These are phyloP conservation scores for Anthostomella pinea DNA, from an alignment of 2,329 filamentous ascomycete species.

Conservation along the genomic window DNA sequence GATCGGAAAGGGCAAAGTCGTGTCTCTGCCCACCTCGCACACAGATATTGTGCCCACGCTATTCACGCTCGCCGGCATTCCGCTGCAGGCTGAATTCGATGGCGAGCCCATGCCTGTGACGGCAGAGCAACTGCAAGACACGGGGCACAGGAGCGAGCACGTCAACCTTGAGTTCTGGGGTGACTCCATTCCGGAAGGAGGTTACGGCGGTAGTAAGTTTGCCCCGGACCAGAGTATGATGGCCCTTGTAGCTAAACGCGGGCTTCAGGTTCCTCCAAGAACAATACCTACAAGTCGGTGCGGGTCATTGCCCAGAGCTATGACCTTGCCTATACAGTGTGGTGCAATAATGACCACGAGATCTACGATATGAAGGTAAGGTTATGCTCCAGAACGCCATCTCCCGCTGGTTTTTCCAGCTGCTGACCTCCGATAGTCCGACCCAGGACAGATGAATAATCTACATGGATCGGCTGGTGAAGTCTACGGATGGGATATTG, in stretches of 20 bases:
- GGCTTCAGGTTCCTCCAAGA: too few relatives aligned
- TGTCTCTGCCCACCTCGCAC: slow-evolving; percentile 44
- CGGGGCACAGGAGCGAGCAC: background rate
- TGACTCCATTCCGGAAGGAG: background rate
- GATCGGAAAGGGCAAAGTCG: slow-evolving; percentile 27
- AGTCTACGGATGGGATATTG: slow-evolving; percentile 14
- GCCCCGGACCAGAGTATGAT: too few relatives aligned
- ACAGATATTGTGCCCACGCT: slow-evolving; percentile 53
- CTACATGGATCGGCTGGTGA: slow-evolving; percentile 33
- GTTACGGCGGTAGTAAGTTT: background rate
- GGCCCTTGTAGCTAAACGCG: too few relatives aligned
- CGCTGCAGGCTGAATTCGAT: slow-evolving; percentile 2
- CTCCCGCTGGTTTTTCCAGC: slow-evolving; percentile 50
- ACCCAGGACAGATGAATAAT: slow-evolving; percentile 27
- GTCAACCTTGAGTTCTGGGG: slow-evolving; percentile 7
- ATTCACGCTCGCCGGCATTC: slow-evolving; percentile 33
- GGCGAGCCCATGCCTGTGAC: slow-evolving; percentile 1
- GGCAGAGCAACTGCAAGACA: background rate
- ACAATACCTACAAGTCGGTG: slow-evolving; percentile 55
- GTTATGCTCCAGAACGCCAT: too few relatives aligned
- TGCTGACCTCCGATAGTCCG: slow-evolving; percentile 43
- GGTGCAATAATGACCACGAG: slow-evolving; percentile 58
- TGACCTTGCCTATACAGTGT: slow-evolving; percentile 50
- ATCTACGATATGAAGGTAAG: slow-evolving; percentile 50
- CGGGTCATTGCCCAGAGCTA: slow-evolving; percentile 46